phyloP scores from a whole-genome alignment of 305 asterid genomes.

The Andrographis paniculata region DNA sequence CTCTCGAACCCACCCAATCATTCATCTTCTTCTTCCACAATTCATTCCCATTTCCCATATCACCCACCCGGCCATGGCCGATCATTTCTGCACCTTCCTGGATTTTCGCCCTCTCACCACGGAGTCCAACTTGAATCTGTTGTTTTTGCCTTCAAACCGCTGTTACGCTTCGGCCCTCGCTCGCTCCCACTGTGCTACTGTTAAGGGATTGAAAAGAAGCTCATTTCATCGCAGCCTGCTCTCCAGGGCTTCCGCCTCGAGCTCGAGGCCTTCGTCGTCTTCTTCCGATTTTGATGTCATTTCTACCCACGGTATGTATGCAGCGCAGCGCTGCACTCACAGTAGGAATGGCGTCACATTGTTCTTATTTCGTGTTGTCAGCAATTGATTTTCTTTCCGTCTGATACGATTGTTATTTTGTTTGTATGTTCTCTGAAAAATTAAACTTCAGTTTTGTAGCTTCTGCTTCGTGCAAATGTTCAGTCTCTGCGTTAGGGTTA shows the following conservation, averaged over 20 bases:
- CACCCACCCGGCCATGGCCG: neutral
- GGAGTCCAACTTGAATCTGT: neutral
- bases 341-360: too few species aligned
- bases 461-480: too few species aligned
- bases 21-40: neutral
- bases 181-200: slow-evolving; percentile 15
- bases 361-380: neutral
- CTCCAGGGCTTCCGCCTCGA: slow-evolving; percentile 29
- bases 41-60: neutral
- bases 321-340: neutral
- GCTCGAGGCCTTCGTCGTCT: slow-evolving; percentile 30
- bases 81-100: neutral
- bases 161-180: neutral
- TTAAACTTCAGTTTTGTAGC: too few species aligned
- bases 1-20: neutral
- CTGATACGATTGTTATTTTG: too few species aligned
- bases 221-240: slow-evolving; percentile 27
- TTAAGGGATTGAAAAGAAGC: slow-evolving; percentile 23
- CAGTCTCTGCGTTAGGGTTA: too few species aligned
- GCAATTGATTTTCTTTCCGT: too few species aligned
- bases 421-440: too few species aligned
- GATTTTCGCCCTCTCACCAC: neutral
- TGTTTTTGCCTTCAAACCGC: neutral
- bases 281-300: slow-evolving; percentile 28
- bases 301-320: slow-evolving; percentile 49